Evolutionary conservation across 176 grass and related monocot genomes (phyloP).

Genomic region (Alloteropsis semialata): DNA sequence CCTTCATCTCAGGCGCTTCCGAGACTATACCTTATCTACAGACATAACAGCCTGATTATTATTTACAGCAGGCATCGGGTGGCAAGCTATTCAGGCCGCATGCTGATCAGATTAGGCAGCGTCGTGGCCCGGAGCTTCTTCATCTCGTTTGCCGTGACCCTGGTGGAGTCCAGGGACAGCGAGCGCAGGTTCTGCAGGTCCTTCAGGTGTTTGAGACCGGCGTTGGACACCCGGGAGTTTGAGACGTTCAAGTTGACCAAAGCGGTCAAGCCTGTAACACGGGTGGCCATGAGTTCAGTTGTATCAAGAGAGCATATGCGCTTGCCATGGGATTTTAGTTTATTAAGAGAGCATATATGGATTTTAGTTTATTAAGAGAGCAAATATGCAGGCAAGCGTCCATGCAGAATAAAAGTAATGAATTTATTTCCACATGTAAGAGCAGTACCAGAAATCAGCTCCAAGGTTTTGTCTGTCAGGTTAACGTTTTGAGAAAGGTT

Average conservation of each 20-base stretch:
- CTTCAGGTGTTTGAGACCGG: slow-evolving; percentile 75
- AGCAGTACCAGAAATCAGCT: slow-evolving; percentile 77
- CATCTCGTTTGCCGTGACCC: slow-evolving; percentile 75
- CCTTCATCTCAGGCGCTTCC: slow-evolving; percentile 1
- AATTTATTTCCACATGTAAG: neutral
- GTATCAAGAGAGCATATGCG: neutral
- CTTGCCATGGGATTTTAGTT: neutral
- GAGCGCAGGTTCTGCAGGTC: slow-evolving; percentile 64
- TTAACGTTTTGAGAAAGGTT: slow-evolving; percentile 88
- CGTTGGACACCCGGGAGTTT: slow-evolving; percentile 76
- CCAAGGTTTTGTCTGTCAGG: slow-evolving; percentile 85
- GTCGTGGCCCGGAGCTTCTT: slow-evolving; percentile 67
- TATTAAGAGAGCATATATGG: neutral
- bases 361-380: neutral
- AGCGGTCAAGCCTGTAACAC: slow-evolving; percentile 58
- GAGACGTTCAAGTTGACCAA: slow-evolving; percentile 83
- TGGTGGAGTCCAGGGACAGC: slow-evolving; percentile 78
- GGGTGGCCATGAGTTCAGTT: neutral
- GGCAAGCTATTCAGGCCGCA: slow-evolving; percentile 65
- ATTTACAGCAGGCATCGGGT: slow-evolving; percentile 19
- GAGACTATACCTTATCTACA: neutral
- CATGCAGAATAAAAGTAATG: neutral
- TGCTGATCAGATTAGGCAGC: slow-evolving; percentile 74
- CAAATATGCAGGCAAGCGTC: neutral
- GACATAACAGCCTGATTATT: neutral